Evolutionary conservation across 768 basidiomycete species (phyloP), one percentile per base, ranked within the genome.

Genomic region (Mycena albidolilacea): DNA sequence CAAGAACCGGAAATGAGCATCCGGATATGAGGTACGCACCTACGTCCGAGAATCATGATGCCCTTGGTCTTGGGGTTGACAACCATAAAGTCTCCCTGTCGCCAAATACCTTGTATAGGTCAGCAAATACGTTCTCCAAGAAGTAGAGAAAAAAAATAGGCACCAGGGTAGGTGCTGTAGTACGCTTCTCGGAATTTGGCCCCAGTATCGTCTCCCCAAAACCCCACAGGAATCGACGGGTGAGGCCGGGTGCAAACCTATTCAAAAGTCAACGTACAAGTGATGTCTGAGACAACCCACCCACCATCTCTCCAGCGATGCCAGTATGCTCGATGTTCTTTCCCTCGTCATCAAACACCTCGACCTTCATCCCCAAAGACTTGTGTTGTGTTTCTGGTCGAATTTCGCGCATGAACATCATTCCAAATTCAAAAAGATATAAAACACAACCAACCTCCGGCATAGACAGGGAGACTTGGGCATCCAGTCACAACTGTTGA

Each of bases 21-120:
- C 17, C 7, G 23, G 21, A 23, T 21, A n/a, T 23, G 35, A 35
- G 17, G 41, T 35, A 43, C 77, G 61, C 65, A 87, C 90, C 90
- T 92, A 73, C 92, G 86, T 14, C 92, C 92, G 19, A 92, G 79
- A 75, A 92, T 90, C 71, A 90, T 81, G 30, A 90, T 81, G 1
- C 92, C 92, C 55, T 87, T 88, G 0, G 91, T 92, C 44, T 77
- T 74, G 6, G 90, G 92, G 76, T 92, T 92, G 35, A 88, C 82
- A 10, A 91, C 85, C 39, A 92, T 88, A 69, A 92, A 92, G 76
- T 92, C 92, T 0, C 91, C 92, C 68, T 93, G 91, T 54, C 88
- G 85, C 91, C 92, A 93, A 10, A 92, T 80, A 5, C 90, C 90
- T 86, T 73, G 19, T 7, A 19, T 43, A 43, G 1, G 3, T 7